phyloP scores from a whole-genome alignment of 306 rosid species.

The Boehmeria nivea region DNA sequence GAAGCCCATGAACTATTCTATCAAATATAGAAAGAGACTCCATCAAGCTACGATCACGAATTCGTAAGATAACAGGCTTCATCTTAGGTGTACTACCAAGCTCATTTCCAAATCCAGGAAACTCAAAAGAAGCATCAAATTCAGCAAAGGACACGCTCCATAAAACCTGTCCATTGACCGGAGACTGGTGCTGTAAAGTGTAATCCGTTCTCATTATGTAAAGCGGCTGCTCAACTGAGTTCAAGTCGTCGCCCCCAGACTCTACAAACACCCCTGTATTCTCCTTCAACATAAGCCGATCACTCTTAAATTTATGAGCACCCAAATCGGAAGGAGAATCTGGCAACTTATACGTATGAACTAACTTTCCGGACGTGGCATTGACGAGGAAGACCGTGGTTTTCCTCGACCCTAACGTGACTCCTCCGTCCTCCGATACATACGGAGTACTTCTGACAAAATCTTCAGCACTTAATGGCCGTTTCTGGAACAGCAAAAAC shows the following conservation, averaged over 20 bases:
- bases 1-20: slow-evolving; percentile 6
- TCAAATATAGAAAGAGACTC: slow-evolving; percentile 15
- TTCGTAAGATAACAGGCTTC: slow-evolving; percentile 13
- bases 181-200: slow-evolving; percentile 15
- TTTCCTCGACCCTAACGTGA: slow-evolving; percentile 24
- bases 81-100: slow-evolving; percentile 6
- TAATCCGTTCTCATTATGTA: slow-evolving; percentile 26
- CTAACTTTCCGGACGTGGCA: slow-evolving; percentile 14
- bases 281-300: neutral
- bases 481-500: slow-evolving; percentile 9
- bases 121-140: slow-evolving; percentile 18
- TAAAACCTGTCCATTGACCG: neutral
- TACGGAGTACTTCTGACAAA: slow-evolving; percentile 11
- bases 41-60: slow-evolving; percentile 18
- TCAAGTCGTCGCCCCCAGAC: slow-evolving; percentile 6
- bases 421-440: slow-evolving; percentile 21
- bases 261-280: neutral
- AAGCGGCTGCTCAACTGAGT: slow-evolving; percentile 10
- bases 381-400: slow-evolving; percentile 17
- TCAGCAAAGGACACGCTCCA: slow-evolving; percentile 24
- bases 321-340: slow-evolving; percentile 2
- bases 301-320: neutral
- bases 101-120: slow-evolving; percentile 10
- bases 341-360: slow-evolving; percentile 5
- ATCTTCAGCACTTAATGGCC: slow-evolving; percentile 10